These are phyloP conservation scores for Chaetomiaceae sp. DNA, from an alignment of 2,329 filamentous ascomycete species.

Conservation along the genomic window DNA sequence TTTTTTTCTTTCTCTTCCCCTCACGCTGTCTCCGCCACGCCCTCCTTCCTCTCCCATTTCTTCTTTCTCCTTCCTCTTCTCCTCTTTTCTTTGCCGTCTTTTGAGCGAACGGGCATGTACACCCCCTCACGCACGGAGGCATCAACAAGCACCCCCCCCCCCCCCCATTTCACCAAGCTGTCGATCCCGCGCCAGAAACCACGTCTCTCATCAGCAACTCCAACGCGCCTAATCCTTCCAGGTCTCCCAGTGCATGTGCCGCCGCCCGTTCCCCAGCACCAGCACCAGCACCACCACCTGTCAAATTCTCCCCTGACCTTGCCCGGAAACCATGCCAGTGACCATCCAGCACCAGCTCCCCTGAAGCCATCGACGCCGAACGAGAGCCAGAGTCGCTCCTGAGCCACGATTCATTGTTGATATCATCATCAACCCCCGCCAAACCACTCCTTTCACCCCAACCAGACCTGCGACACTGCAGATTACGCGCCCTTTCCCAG, in stretches of 20 bases:
- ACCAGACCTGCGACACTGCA: neutral
- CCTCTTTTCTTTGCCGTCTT: too few relatives aligned
- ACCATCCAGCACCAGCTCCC: neutral
- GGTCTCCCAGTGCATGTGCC: too few relatives aligned
- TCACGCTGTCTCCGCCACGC: too few relatives aligned
- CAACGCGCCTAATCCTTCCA: too few relatives aligned
- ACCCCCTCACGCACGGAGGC: too few relatives aligned
- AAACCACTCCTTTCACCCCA: neutral
- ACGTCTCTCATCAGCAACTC: slow-evolving; percentile 16
- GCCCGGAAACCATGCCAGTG: neutral
- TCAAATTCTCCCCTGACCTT: neutral
- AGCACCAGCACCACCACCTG: neutral
- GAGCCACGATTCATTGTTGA: neutral
- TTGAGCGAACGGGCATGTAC: too few relatives aligned
- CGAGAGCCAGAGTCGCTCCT: neutral
- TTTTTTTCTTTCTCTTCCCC: too few relatives aligned
- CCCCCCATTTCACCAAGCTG: too few relatives aligned
- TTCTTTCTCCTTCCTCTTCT: too few relatives aligned
- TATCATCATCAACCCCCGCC: neutral
- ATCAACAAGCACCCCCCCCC: too few relatives aligned
- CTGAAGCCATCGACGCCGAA: neutral
- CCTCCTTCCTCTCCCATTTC: too few relatives aligned
- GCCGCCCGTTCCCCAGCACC: too few relatives aligned
- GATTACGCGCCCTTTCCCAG: neutral
- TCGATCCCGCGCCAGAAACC: neutral